Base-by-base conservation (phyloP, 2,329 filamentous ascomycete genomes). In the Pestalotiopsis sp. region DNA sequence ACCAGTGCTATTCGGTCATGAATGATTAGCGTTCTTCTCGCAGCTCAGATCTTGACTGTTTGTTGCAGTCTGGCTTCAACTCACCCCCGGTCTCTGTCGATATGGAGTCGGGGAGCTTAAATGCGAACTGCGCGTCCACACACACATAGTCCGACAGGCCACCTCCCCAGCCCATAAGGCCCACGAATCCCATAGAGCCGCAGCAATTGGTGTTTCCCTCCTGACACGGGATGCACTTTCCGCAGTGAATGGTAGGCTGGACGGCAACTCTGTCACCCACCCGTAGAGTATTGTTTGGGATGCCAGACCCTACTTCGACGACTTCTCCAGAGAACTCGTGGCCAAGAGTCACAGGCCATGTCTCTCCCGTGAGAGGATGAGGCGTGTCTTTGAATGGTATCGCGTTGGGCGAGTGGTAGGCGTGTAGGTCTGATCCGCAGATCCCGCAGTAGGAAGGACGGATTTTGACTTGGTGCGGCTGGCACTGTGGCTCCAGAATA, bases 321-420 rank as follows among this genome's bases (percentile, higher is more conserved):
- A 92, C 81, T 2, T 84, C 83, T 12, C 90, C 90, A 3, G 84
- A 87, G 77, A 92, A 90, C 74, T 92, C 90, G 74, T 92, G 90
- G 31, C 90, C 90, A 11, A 92, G 80, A 0, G 84, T 89, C 11
- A 91, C 82, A 3, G 89, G 90, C 45, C 88, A 82, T 1, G 80
- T 82, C 68, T 87, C 87, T 40, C 84, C 80, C 0, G 89, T 91
- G 25, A 91, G 77, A 2, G 84, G 84, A 73, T 92, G 90, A 1
- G 89, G 87, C 27, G 69, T 70, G 31, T 71, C 72, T 13, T 65
- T 63, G 20, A 69, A 68, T 31, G 77, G 77, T 63, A 78, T 74
- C 45, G 78, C 72, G 1, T 74, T 74, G n/a, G 76, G 76, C 56
- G 73, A 71, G 17, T 75, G 69, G 69, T 77, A 80, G 60, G 78